Conservation (phyloP, 306 rosid genomes). For the Ceratonia siliqua region DNA sequence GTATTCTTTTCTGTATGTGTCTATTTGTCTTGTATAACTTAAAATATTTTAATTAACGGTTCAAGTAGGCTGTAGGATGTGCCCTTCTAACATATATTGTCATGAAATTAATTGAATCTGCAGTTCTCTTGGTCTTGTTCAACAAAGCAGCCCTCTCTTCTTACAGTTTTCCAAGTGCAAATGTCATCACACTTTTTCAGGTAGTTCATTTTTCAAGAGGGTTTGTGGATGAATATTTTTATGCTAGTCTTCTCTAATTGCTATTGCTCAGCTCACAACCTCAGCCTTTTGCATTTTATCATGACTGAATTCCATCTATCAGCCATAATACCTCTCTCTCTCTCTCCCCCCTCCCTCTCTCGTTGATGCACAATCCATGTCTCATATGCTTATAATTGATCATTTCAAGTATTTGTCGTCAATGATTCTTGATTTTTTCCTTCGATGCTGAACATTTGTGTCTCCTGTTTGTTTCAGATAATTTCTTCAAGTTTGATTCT, state of each 20-base stretch:
- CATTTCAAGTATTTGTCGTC: background rate
- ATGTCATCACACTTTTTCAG: slow-evolving; percentile 72
- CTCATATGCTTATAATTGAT: background rate
- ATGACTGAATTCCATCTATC: background rate
- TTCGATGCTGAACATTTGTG: background rate
- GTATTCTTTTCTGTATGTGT: background rate
- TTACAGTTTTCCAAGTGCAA: slow-evolving; percentile 58
- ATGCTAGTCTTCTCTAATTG: background rate
- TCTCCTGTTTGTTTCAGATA: slow-evolving; percentile 48
- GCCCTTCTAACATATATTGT: slow-evolving; percentile 5
- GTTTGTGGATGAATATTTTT: background rate
- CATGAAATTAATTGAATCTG: slow-evolving; percentile 25
- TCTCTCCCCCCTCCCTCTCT: background rate
- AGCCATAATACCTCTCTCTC: background rate
- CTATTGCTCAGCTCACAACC: background rate
- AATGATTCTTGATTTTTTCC: background rate
- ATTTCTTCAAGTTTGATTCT: slow-evolving; percentile 52
- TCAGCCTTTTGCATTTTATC: background rate
- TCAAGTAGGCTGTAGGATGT: background rate
- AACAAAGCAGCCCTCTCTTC: slow-evolving; percentile 79
- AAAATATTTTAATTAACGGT: background rate
- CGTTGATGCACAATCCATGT: background rate
- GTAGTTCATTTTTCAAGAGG: slow-evolving; percentile 41
- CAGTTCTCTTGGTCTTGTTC: slow-evolving; percentile 76
- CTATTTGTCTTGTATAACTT: background rate